Base-by-base conservation (phyloP, 2,329 filamentous ascomycete species). In the Penicillium sp. region DNA sequence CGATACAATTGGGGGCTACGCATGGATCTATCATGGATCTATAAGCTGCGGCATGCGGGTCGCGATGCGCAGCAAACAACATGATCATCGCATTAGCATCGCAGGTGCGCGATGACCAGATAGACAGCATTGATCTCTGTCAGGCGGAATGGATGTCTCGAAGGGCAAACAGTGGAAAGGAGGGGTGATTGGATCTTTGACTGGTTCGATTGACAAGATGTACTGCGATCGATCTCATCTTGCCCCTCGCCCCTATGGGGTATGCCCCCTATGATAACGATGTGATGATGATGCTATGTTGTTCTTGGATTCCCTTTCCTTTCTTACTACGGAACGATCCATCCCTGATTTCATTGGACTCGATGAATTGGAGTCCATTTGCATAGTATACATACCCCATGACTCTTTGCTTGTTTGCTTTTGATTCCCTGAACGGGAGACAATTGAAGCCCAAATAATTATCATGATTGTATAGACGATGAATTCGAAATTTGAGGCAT, bases 161-260 rank as follows among this genome's bases (percentile, higher is more conserved):
- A n/a, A 38, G 40, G 56, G 56, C 8, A 24, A 58, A 40, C 22
- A n/a, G 50, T 51, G 6, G 24, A 4, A 22, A 40, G 8, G 51
- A 40, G 51, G 51, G 37, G 33, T 15, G 4, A 24, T 60, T 22
- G 19, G 13, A 8, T 26, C 42, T 58, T 42, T 28, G n/a, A 42
- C 61, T 51, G 49, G 62, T 56, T 51, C 28, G 47, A 33, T 64
- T 64, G 59, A 42, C 51, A 64, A 64, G 53, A 35, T 47, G 9
- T n/a, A 22, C 17, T 24, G 26, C 38, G 61, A 55, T 53, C 30
- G 60, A 59, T 38, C 30, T 44, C 37, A n/a, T 26, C 44, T 54
- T 26, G 10, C n/a, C 33, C 45, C 53, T 40, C 28, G 30, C 44
- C 53, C 15, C 33, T 53, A 13, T 7, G 6, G 26, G 26, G 26